Evolutionary conservation across 345 rosid species (phyloP).

Genomic region (Rhodomyrtus tomentosa): DNA sequence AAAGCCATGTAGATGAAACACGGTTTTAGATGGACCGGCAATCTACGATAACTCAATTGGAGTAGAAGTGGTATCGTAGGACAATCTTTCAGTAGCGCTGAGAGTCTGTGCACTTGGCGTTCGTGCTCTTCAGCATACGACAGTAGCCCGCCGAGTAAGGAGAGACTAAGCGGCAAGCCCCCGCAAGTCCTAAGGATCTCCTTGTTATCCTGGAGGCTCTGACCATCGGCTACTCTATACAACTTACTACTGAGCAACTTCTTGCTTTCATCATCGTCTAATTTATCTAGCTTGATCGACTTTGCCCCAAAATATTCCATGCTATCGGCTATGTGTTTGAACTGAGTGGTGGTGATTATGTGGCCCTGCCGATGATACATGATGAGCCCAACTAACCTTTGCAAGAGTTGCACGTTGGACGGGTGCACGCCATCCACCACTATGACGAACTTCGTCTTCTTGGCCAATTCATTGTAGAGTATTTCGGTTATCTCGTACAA

Average conservation of each 20-base stretch:
- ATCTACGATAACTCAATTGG: neutral
- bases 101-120: neutral
- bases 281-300: neutral
- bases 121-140: neutral
- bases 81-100: neutral
- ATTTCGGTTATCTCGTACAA: neutral
- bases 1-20: slow-evolving; percentile 10
- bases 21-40: slow-evolving; percentile 2
- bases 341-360: slow-evolving; percentile 5
- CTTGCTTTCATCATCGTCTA: neutral
- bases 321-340: neutral
- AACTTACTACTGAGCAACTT: neutral
- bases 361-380: neutral
- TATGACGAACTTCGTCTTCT: slow-evolving; percentile 1
- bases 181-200: neutral
- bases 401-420: neutral
- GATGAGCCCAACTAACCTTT: neutral
- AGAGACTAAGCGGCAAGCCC: neutral
- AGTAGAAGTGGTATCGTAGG: neutral
- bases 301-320: neutral
- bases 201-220: neutral
- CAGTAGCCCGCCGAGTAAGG: neutral
- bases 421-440: slow-evolving; percentile 2
- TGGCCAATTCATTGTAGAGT: neutral
- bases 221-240: neutral